phyloP scores from a whole-genome alignment of 2,329 filamentous ascomycete genomes.

The Colletotrichum chrysophilum region DNA sequence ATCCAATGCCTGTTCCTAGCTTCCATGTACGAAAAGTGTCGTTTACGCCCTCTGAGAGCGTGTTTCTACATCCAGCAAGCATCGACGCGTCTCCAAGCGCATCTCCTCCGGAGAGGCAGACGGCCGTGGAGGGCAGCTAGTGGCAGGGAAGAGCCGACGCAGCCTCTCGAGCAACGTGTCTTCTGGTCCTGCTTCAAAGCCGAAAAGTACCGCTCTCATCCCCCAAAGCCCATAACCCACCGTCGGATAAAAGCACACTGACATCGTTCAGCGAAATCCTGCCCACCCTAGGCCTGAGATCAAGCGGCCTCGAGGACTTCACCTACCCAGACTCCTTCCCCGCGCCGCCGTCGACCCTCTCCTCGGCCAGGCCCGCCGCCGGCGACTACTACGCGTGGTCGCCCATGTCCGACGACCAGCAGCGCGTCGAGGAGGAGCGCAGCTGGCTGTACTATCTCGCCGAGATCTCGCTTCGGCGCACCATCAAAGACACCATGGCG shows the following conservation, averaged over 20 bases:
- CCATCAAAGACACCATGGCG: slow-evolving; percentile 19
- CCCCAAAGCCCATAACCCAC: too few relatives aligned
- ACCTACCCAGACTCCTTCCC: slow-evolving; percentile 26
- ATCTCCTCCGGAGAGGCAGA: background rate
- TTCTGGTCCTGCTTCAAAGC: slow-evolving; percentile 28
- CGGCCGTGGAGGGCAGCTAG: background rate
- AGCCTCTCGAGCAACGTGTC: slow-evolving; percentile 12
- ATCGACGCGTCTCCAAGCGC: slow-evolving; percentile 5
- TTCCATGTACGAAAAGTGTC: slow-evolving; percentile 26
- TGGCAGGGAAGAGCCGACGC: background rate
- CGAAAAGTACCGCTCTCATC: slow-evolving; percentile 19
- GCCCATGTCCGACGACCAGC: background rate
- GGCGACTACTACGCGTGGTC: background rate
- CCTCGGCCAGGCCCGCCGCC: background rate
- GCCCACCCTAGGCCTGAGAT: background rate
- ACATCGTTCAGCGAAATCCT: background rate
- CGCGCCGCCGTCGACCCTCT: slow-evolving; percentile 11
- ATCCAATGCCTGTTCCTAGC: slow-evolving; percentile 30
- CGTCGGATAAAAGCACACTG: background rate
- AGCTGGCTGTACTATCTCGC: slow-evolving; percentile 58
- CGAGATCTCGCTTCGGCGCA: slow-evolving; percentile 54
- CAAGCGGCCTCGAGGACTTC: slow-evolving; percentile 22
- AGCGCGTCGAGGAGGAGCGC: slow-evolving; percentile 42
- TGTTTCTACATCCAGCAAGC: slow-evolving; percentile 28
- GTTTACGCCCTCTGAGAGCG: slow-evolving; percentile 24